A percentile compares a stretch with the other conserved stretches of the same genome.
phyloP scores from a whole-genome alignment of 345 rosid species.

The Ceriops zippeliana region DNA sequence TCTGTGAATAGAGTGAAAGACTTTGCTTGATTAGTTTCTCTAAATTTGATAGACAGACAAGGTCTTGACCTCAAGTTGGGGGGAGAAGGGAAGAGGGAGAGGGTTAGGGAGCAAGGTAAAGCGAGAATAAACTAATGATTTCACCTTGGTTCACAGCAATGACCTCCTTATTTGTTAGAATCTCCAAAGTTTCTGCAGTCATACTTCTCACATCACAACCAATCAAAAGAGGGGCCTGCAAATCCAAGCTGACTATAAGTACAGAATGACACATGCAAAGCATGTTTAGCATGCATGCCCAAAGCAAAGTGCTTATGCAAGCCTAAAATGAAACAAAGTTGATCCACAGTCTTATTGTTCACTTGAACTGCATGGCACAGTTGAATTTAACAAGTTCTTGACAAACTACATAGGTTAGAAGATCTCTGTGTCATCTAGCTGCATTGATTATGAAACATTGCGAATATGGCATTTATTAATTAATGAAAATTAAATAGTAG shows the following conservation, averaged over 20 bases:
- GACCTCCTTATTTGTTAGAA: slow-evolving; percentile 79
- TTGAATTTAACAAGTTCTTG: neutral
- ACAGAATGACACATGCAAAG: neutral
- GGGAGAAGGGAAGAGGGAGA: too few species aligned
- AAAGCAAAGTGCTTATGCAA: neutral
- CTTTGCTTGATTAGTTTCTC: slow-evolving; percentile 11
- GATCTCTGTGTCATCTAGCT: neutral
- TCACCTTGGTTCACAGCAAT: slow-evolving; percentile 93
- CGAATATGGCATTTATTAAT: neutral
- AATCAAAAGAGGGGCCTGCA: slow-evolving; percentile 92
- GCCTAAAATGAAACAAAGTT: slow-evolving; percentile 3
- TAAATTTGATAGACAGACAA: neutral
- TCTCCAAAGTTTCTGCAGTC: slow-evolving; percentile 70
- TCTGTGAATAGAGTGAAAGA: slow-evolving; percentile 48
- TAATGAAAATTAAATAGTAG: neutral
- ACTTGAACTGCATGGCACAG: neutral
- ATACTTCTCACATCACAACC: slow-evolving; percentile 94
- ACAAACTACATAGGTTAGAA: neutral
- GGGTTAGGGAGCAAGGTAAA: neutral
- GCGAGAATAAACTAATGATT: neutral
- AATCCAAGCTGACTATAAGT: neutral
- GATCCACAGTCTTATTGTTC: neutral
- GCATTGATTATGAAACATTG: neutral
- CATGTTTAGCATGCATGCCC: neutral
- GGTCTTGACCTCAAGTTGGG: too few species aligned